phyloP scores from a whole-genome alignment of 169 alveolate species.

The Eimeria zaria region DNA sequence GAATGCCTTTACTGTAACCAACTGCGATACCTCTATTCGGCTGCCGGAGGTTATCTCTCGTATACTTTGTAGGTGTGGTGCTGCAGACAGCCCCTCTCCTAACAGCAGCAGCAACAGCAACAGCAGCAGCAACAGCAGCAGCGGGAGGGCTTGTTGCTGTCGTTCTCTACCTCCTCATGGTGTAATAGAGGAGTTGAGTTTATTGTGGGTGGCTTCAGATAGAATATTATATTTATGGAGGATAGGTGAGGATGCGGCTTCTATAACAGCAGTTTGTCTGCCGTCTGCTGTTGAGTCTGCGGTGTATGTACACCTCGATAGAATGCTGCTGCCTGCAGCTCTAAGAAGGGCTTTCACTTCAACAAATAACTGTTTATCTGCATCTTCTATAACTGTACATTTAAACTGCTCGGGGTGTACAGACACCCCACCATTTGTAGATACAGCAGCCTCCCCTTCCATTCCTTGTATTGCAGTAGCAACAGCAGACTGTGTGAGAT shows the following conservation, averaged over 20 bases:
- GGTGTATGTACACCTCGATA: slow-evolving; percentile 59
- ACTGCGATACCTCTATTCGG: not conserved
- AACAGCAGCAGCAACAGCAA: not conserved
- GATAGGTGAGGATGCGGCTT: not conserved
- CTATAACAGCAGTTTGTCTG: not conserved
- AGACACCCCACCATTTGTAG: slow-evolving; percentile 54
- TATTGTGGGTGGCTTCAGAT: slow-evolving; percentile 5
- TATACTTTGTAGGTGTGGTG: slow-evolving; percentile 47
- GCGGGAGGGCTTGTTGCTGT: slow-evolving; percentile 11
- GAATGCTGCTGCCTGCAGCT: slow-evolving; percentile 33
- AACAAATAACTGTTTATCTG: not conserved
- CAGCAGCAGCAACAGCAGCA: slow-evolving; percentile 15
- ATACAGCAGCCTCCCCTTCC: not conserved
- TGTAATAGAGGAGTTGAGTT: slow-evolving; percentile 6
- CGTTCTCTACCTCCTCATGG: slow-evolving; percentile 20
- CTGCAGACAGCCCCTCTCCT: not conserved
- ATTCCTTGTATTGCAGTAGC: not conserved
- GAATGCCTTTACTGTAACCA: not conserved
- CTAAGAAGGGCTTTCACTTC: not conserved
- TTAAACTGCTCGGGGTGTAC: slow-evolving; percentile 40
- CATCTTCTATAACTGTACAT: slow-evolving; percentile 1
- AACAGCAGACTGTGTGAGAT: too few species aligned
- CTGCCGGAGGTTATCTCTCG: not conserved
- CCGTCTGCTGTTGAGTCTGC: slow-evolving; percentile 10
- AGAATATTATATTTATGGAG: slow-evolving; percentile 1